Base-by-base conservation (phyloP, 495 filamentous ascomycete genomes). In the Friedmanniomyces simplex region DNA sequence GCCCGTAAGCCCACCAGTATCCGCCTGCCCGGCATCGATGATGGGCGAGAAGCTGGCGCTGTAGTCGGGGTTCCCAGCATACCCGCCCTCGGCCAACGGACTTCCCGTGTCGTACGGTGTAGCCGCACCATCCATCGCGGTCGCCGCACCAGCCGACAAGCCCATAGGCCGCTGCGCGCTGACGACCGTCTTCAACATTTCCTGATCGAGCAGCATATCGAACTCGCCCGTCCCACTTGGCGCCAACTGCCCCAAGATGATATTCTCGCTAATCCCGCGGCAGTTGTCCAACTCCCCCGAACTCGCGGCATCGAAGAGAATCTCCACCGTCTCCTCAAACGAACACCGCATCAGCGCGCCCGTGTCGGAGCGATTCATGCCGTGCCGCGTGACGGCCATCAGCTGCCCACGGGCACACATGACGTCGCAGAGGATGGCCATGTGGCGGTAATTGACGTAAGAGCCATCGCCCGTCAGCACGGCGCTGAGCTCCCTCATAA, bases 271-370 rank as follows among this genome's bases (percentile, higher is more conserved):
- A 24, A 99, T 88, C 75, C 93, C 93, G 55, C 88, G 86, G 75
- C 94, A 97, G 70, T 99, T 91, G 65, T 99, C 93, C 20, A 97
- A 78, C 70, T 99, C 93, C 67, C 93, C 93, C 42, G 85, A 84
- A 41, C 89, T 88, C 41, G 93, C 93, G 37, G 93, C 93, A 58
- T 99, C 93, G 28, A 96, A 79, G 25, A 99, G 76, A 73, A 99
- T 99, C 68, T 99, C 93, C 32, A 99, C 93, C 0, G 93, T 99
- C 66, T 99, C 94, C 74, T 99, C 93, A 73, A 99, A 99, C 10
- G 93, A 99, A 77, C 93, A 99, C 68, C 93, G 84, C 93, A 99
- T 99, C 65, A 99, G 76, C 1, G 93, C 93, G 76, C 93, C 93
- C 48, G 94, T 99, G 65, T 99, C 94, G 13, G 89, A 86, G 62